These are phyloP conservation scores for Novymonas esmeraldas DNA, from an alignment of 208 protist genomes.

Conservation along the genomic window DNA sequence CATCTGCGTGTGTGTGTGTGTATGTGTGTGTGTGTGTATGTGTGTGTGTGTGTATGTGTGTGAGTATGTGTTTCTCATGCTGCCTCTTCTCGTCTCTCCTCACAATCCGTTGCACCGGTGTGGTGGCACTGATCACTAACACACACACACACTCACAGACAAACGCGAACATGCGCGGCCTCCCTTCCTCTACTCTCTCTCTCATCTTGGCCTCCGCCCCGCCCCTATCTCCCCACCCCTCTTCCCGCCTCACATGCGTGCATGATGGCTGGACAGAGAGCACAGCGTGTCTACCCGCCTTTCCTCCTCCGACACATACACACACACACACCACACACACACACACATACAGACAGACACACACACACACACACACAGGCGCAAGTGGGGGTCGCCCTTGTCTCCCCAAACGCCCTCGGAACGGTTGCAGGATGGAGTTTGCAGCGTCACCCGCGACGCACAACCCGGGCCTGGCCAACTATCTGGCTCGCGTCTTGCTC, in stretches of 20 bases:
- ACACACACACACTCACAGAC: background rate
- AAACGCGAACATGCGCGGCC: background rate
- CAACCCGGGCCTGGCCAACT: slow-evolving; percentile 26
- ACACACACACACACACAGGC: slow-evolving; percentile 16
- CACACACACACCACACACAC: background rate
- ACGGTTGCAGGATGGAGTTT: slow-evolving; percentile 3
- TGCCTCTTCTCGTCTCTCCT: background rate
- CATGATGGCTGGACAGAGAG: no score
- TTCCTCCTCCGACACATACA: background rate
- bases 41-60: no score
- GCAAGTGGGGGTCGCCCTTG: background rate
- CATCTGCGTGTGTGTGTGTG: no score
- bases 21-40: no score
- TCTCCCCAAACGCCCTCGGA: background rate
- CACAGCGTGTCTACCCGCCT: no score
- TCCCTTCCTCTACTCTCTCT: no score
- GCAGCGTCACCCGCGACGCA: background rate
- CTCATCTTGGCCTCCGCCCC: no score
- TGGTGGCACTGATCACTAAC: no score
- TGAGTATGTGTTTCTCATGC: no score
- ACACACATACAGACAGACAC: background rate
- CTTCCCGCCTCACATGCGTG: no score
- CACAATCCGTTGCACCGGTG: background rate
- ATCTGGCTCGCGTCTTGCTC: slow-evolving; percentile 8
- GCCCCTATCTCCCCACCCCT: no score